Conservation (phyloP, 768 basidiomycete species). For the Lactarius tabidus region DNA sequence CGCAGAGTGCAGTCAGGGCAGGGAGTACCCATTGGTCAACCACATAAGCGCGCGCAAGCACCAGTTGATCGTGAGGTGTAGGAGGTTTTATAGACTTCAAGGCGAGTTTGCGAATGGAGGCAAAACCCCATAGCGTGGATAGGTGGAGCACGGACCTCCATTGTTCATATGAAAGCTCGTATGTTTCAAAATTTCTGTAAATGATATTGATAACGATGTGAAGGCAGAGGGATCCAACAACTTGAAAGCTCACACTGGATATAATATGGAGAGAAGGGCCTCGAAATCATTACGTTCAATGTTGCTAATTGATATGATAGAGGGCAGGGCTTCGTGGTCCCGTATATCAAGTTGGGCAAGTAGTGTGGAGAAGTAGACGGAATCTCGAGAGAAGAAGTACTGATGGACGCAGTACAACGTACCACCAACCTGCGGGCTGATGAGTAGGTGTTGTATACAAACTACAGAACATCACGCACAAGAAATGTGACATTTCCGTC, state of each 20-base stretch:
- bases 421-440: neutral
- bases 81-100: slow-evolving; percentile 1
- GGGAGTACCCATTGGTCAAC: slow-evolving; percentile 16
- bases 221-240: too few species aligned
- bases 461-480: slow-evolving; percentile 1
- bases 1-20: slow-evolving; percentile 12
- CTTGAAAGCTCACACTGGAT: slow-evolving; percentile 10
- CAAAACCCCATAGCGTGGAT: slow-evolving; percentile 32
- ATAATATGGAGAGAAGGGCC: slow-evolving; percentile 10
- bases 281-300: slow-evolving; percentile 15
- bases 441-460: neutral
- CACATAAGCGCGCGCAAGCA: slow-evolving; percentile 7
- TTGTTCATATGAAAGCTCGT: slow-evolving; percentile 19
- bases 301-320: slow-evolving; percentile 3
- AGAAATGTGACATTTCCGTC: slow-evolving; percentile 17
- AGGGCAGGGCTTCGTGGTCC: neutral
- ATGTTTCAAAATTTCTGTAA: slow-evolving; percentile 15
- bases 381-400: slow-evolving; percentile 20
- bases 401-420: slow-evolving; percentile 9
- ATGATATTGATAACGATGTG: too few species aligned
- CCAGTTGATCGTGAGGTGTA: slow-evolving; percentile 6
- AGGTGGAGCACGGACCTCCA: slow-evolving; percentile 30
- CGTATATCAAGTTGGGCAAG: neutral
- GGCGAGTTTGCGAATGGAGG: slow-evolving; percentile 25
- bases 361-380: neutral